A percentile compares a stretch with the other conserved stretches of the same genome.
These are phyloP conservation scores for Beta corolliflora DNA, from an alignment of 179 eudicot species.

Conservation along the genomic window DNA sequence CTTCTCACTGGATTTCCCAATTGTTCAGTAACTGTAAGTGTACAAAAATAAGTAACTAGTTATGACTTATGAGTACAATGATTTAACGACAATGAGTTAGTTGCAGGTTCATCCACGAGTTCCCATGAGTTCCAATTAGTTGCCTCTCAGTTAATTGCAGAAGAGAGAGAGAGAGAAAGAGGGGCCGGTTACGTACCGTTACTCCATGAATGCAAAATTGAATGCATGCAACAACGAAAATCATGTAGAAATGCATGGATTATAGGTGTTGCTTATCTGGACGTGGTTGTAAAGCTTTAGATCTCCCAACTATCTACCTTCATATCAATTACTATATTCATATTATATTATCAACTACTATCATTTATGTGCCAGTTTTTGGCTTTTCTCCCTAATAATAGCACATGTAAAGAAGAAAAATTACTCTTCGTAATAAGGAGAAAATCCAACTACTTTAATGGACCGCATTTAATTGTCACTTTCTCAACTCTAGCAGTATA, in stretches of 20 bases:
- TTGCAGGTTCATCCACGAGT: not conserved
- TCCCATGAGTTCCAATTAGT: not conserved
- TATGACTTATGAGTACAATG: not conserved
- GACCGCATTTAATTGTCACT: conserved; percentile 16
- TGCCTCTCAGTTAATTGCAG: not conserved
- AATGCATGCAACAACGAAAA: conserved; percentile 26
- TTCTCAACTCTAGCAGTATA: conserved; percentile 13
- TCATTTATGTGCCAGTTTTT: not conserved
- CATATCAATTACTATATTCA: not conserved
- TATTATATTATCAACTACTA: conserved; percentile 5
- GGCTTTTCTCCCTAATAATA: not conserved
- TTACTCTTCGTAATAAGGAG: not conserved
- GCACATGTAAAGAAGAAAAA: not conserved
- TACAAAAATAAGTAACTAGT: not conserved
- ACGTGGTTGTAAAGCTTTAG: conserved; percentile 20
- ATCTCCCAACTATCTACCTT: conserved; percentile 13
- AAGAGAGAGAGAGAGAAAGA: not conserved
- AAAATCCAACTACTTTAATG: conserved; percentile 21
- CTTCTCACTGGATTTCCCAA: too few relatives aligned
- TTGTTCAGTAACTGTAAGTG: too few relatives aligned
- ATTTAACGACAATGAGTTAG: conserved; percentile 16
- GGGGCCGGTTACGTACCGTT: not conserved
- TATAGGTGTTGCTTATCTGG: conserved; percentile 2
- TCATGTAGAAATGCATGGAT: conserved; percentile 31
- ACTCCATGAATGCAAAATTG: conserved; percentile 16